Base-by-base conservation (phyloP, 768 basidiomycete genomes). In the Naganishia randhawae region DNA sequence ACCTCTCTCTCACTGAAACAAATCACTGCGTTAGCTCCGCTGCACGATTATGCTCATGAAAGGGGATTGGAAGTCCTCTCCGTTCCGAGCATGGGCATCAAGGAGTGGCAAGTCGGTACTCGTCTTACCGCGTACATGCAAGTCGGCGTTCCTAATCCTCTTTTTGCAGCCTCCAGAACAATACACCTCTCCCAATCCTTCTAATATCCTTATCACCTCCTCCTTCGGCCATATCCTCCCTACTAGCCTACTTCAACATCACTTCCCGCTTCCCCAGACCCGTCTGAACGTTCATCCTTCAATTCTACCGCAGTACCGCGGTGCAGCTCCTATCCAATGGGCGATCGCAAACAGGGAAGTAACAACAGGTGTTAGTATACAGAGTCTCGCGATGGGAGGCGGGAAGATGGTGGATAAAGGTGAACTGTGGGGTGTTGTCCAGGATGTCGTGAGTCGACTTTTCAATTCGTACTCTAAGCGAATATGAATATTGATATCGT, bases 161-260 rank as follows among this genome's bases (percentile, higher is more conserved):
- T 39, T 81, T 80, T 32, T 77, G 81, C 68, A 83, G 81, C 82
- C 76, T 75, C 86, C 77, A 74, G 80, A 74, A 65, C 80, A 79
- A 10, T 84, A 84, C 74, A 35, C 33, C 19, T 7, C 25, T 22
- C 65, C 45, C 19, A n/a, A n/a, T 2, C 50, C 51, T 1, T n/a
- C 31, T 45, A 52, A 45, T 32, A 75, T 94, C 33, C 83, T 96
- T 10, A 74, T 97, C 7, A 92, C 92, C 0, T 91, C 93, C 7
- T 95, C 93, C 0, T 95, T 95, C 71, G 93, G 93, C 0, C 52
- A 92, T 94, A 84, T 97, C 71, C 84, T 97, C 14, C 85, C 90
- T 0, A 76, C 82, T 5, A 74, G 82, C 2, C 81, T 89, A 63
- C 85, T 96, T 17, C 75, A 8, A 3, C 5, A 82, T 16, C 81